Evolutionary conservation across 768 basidiomycete species (phyloP).

Genomic region (Agaricus subrufescens): DNA sequence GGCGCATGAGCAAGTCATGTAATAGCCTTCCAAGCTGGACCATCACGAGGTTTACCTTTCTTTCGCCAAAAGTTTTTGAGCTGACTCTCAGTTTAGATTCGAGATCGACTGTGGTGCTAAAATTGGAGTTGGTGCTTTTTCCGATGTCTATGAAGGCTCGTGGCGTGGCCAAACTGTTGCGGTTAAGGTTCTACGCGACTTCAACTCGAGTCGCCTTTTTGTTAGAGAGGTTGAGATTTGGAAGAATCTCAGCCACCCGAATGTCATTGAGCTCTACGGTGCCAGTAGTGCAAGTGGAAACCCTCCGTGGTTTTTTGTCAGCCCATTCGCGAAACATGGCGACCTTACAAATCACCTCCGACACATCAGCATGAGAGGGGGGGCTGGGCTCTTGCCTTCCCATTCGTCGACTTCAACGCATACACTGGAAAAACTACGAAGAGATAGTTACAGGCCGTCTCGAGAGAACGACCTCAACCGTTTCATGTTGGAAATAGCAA

Average conservation of each 20-base stretch:
- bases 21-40: conserved; percentile 65
- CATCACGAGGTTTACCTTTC: conserved; percentile 50
- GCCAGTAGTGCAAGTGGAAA: conserved; percentile 69
- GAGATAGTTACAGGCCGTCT: not conserved
- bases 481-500: conserved; percentile 74
- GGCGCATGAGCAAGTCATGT: conserved; percentile 48
- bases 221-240: conserved; percentile 67
- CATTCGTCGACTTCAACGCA: conserved; percentile 3
- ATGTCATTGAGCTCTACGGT: conserved; percentile 71
- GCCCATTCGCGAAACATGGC: conserved; percentile 65
- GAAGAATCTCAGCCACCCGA: conserved; percentile 62
- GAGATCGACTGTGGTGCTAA: conserved; percentile 69
- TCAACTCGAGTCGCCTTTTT: conserved; percentile 61
- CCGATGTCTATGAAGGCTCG: conserved; percentile 70
- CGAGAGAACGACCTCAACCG: conserved; percentile 43
- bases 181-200: conserved; percentile 65
- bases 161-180: conserved; percentile 68
- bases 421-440: not conserved
- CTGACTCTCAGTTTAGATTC: conserved; percentile 36
- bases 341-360: conserved; percentile 54
- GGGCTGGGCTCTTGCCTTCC: conserved; percentile 13
- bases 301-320: conserved; percentile 77
- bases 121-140: conserved; percentile 73
- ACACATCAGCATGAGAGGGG: conserved; percentile 8
- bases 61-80: not conserved